A percentile compares a stretch with the other conserved stretches of the same genome.
Conservation (phyloP, 257 asterid genomes). For the Salvia rosmarinus region DNA sequence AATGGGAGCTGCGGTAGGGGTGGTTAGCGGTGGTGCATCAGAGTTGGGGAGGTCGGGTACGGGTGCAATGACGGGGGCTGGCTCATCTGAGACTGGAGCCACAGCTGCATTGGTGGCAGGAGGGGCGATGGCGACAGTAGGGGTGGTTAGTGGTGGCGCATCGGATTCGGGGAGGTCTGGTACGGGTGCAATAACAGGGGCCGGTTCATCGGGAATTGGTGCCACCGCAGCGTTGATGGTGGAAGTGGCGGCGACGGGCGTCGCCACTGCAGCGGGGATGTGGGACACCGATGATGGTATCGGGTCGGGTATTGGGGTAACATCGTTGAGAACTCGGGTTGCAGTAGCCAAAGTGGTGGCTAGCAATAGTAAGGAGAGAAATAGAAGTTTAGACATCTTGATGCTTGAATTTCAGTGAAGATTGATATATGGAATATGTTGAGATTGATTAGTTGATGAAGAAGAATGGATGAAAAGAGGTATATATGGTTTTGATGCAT, state of each 20-base stretch:
- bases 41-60: conserved; percentile 37
- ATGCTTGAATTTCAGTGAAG: conserved; percentile 38
- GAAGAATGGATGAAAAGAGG: conserved; percentile 29
- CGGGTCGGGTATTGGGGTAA: conserved; percentile 41
- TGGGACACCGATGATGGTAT: conserved; percentile 14
- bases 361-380: conserved; percentile 41
- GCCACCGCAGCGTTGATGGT: conserved; percentile 35
- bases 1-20: conserved; percentile 20
- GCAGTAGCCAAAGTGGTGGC: conserved; percentile 48
- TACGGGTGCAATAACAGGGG: conserved; percentile 42
- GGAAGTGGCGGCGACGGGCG: not conserved
- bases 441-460: conserved; percentile 42
- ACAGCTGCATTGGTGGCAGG: conserved; percentile 32
- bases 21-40: conserved; percentile 29
- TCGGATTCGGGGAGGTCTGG: conserved; percentile 31
- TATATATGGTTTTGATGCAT: conserved; percentile 42
- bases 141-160: conserved; percentile 31
- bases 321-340: conserved; percentile 50
- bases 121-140: not conserved
- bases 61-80: conserved; percentile 40
- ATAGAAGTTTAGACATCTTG: conserved; percentile 52
- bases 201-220: conserved; percentile 35
- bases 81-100: conserved; percentile 35
- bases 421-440: not conserved
- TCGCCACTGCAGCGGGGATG: conserved; percentile 27